Conservation (phyloP, 2,329 filamentous ascomycete genomes). For the Claviceps africana region DNA sequence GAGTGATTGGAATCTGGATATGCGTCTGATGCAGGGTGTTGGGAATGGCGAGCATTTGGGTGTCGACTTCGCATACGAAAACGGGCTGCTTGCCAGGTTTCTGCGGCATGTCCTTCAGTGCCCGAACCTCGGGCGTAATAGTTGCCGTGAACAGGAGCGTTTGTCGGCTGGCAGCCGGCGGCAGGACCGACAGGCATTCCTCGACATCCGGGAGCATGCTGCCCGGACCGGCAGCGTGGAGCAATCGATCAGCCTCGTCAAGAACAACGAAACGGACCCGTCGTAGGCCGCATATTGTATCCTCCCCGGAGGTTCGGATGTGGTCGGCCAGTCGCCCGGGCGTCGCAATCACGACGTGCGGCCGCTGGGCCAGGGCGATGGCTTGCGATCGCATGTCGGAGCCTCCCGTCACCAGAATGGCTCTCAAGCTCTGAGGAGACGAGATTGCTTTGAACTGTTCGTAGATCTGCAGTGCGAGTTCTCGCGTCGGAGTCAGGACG, state of each 20-base stretch:
- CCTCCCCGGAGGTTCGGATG: slow-evolving; percentile 77
- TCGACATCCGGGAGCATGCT: slow-evolving; percentile 93
- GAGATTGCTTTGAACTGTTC: slow-evolving; percentile 94
- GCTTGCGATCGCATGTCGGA: slow-evolving; percentile 87
- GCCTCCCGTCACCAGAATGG: slow-evolving; percentile 80
- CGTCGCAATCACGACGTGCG: slow-evolving; percentile 88
- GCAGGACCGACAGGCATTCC: slow-evolving; percentile 70
- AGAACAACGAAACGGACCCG: slow-evolving; percentile 78
- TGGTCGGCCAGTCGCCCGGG: slow-evolving; percentile 89
- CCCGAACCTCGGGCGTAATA: slow-evolving; percentile 80
- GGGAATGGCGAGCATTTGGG: slow-evolving; percentile 61
- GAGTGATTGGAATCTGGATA: slow-evolving; percentile 75
- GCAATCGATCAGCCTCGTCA: slow-evolving; percentile 85
- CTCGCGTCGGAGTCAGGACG: slow-evolving; percentile 77
- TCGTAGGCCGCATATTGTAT: slow-evolving; percentile 70
- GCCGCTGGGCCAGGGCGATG: slow-evolving; percentile 63
- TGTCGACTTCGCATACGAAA: slow-evolving; percentile 82
- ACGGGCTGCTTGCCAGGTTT: slow-evolving; percentile 58
- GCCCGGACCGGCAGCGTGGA: slow-evolving; percentile 57
- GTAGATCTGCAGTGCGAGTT: slow-evolving; percentile 88
- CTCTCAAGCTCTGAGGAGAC: slow-evolving; percentile 73
- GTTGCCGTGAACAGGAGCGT: slow-evolving; percentile 94
- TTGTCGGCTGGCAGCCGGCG: slow-evolving; percentile 65
- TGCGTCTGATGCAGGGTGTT: slow-evolving; percentile 71
- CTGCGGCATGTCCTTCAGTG: slow-evolving; percentile 63